Evolutionary conservation across 2,329 filamentous ascomycete genomes (phyloP).

Genomic region (Pseudopyrenochaeta lycopersici): DNA sequence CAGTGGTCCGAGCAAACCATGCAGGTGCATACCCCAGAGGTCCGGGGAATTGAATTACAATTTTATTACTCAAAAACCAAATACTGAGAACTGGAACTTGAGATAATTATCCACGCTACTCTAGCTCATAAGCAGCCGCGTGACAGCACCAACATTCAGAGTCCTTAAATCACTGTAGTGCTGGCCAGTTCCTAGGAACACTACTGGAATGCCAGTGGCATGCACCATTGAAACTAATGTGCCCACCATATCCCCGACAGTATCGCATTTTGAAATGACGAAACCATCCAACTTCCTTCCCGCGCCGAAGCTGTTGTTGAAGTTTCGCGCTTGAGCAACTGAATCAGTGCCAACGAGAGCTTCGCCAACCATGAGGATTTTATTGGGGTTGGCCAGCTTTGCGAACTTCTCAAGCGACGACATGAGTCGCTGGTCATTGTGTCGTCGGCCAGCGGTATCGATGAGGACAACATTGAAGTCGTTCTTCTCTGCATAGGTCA

Average conservation of each 20-base stretch:
- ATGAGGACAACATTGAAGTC: constrained; percentile 94
- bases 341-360: constrained; percentile 95
- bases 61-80: not conserved
- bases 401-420: constrained; percentile 96
- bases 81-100: not conserved
- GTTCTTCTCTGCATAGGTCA: constrained; percentile 77
- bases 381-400: constrained; percentile 94
- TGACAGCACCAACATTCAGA: constrained; percentile 71
- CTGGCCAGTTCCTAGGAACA: constrained; percentile 83
- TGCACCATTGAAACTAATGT: constrained; percentile 97
- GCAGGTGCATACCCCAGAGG: not conserved
- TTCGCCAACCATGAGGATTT: constrained; percentile 96
- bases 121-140: constrained; percentile 66
- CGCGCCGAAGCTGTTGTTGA: constrained; percentile 89
- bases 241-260: constrained; percentile 98
- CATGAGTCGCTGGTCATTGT: constrained; percentile 97
- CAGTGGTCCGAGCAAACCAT: not conserved
- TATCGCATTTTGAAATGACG: constrained; percentile 98
- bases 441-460: constrained; percentile 91
- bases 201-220: constrained; percentile 92
- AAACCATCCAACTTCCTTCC: constrained; percentile 88
- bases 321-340: constrained; percentile 94
- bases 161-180: constrained; percentile 73
- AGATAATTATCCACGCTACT: not conserved
- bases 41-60: not conserved